Evolutionary conservation across 441 rosid genomes (phyloP).

Genomic region (Corymbia calophylla): DNA sequence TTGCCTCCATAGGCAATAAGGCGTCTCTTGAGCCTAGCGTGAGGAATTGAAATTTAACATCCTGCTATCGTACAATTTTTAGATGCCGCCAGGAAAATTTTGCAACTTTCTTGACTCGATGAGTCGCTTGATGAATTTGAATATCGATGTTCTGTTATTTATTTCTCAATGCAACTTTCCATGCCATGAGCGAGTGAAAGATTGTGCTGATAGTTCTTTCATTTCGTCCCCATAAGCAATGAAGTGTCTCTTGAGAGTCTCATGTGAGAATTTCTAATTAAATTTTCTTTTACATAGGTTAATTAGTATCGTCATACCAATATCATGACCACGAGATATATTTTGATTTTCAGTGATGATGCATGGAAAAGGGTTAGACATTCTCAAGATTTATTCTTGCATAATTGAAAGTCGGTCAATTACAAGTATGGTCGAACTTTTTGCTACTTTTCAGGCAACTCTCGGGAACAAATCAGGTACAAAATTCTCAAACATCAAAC

Average conservation of each 20-base stretch:
- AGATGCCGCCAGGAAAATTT: not conserved
- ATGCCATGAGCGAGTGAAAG: not conserved
- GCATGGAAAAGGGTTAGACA: rapidly evolving
- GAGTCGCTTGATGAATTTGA: not conserved
- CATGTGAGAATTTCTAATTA: not conserved
- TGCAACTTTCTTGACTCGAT: not conserved
- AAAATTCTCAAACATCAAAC: too few relatives aligned
- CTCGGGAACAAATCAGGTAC: not conserved
- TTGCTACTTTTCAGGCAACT: not conserved
- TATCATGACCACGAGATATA: not conserved
- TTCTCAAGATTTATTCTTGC: not conserved
- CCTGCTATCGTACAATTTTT: too few relatives aligned
- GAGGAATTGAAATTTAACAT: not conserved
- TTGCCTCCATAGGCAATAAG: not conserved
- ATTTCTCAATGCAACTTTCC: not conserved
- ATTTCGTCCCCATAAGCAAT: not conserved
- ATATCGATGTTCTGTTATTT: not conserved
- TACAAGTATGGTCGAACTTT: not conserved
- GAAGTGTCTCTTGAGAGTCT: rapidly evolving
- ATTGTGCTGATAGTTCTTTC: rapidly evolving
- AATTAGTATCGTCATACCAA: not conserved
- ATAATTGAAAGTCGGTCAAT: not conserved
- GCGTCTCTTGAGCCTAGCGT: not conserved
- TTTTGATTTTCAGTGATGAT: not conserved
- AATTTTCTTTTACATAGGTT: not conserved